A percentile compares a stretch with the other conserved stretches of the same genome.
Conservation (phyloP, 345 rosid genomes). For the Physaria fendleri region DNA sequence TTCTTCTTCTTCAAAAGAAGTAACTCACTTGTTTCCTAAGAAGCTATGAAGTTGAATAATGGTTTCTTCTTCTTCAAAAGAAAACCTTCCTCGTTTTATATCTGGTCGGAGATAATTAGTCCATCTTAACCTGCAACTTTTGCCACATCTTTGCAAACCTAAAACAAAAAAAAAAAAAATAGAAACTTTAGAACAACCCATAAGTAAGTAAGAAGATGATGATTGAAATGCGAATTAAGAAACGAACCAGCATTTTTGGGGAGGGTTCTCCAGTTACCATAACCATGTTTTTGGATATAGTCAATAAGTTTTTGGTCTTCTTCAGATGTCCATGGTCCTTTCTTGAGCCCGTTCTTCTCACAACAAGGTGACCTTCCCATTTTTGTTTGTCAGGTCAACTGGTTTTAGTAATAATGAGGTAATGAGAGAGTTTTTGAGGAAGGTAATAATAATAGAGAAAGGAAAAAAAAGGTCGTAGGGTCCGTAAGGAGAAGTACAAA, state of each 20-base stretch:
- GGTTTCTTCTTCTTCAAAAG: conserved; percentile 68
- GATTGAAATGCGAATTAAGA: neutral
- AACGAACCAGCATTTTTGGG: conserved; percentile 77
- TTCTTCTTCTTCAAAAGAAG: conserved; percentile 70
- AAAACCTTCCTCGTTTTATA: conserved; percentile 63
- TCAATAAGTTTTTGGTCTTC: conserved; percentile 67
- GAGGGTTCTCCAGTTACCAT: conserved; percentile 82
- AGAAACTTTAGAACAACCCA: neutral
- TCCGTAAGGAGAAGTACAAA: conserved; percentile 29
- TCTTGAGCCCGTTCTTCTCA: conserved; percentile 69
- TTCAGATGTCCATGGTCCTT: conserved; percentile 89
- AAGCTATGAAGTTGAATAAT: conserved; percentile 62
- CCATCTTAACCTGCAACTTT: conserved; percentile 78
- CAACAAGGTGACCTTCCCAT: conserved; percentile 91
- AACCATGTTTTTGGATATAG: conserved; percentile 72
- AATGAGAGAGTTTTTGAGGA: neutral
- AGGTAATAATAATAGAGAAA: neutral
- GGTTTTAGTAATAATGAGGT: neutral
- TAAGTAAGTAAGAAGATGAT: neutral
- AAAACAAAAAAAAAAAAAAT: neutral
- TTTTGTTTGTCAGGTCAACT: neutral
- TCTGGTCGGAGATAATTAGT: conserved; percentile 74
- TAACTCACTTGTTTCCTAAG: conserved; percentile 70
- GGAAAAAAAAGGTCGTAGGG: conserved; percentile 27
- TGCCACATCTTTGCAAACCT: conserved; percentile 66